These are phyloP conservation scores for Daldinia vernicosa DNA, from an alignment of 495 filamentous ascomycete genomes.

Conservation along the genomic window DNA sequence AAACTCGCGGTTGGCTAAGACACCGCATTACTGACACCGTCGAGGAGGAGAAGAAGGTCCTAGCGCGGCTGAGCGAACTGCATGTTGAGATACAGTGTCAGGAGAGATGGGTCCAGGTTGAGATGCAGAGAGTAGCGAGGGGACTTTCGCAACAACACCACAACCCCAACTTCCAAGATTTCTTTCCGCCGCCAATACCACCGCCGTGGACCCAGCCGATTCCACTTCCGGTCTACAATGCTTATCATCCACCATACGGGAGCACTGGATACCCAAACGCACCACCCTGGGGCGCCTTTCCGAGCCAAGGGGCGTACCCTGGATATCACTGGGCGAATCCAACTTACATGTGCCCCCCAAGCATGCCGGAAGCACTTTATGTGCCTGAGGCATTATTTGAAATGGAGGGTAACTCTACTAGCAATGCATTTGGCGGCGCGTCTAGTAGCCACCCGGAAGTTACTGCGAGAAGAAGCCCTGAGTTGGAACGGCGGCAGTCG, in stretches of 20 bases:
- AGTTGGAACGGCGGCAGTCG: background rate
- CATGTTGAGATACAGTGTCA: constrained; percentile 53
- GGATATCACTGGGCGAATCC: background rate
- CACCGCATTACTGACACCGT: constrained; percentile 48
- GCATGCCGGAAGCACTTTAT: background rate
- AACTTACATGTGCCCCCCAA: background rate
- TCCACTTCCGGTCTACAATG: background rate
- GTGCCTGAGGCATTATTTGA: background rate
- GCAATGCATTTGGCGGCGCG: background rate
- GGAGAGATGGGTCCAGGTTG: constrained; percentile 48
- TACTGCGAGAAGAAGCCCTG: constrained; percentile 6
- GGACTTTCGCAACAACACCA: constrained; percentile 8
- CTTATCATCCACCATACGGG: background rate
- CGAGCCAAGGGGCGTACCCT: background rate
- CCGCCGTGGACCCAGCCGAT: background rate
- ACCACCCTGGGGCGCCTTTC: background rate
- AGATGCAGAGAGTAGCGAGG: constrained; percentile 27
- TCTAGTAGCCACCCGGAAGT: constrained; percentile 3
- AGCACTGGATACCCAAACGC: background rate
- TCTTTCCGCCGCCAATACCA: background rate
- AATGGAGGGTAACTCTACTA: background rate
- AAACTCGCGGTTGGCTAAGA: constrained; percentile 43
- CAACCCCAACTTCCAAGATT: constrained; percentile 5
- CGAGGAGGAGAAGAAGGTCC: constrained; percentile 52
- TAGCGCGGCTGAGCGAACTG: constrained; percentile 55